These are phyloP conservation scores for Linnemannia zychae DNA, from an alignment of 192 early-diverging fungal species.

Conservation along the genomic window DNA sequence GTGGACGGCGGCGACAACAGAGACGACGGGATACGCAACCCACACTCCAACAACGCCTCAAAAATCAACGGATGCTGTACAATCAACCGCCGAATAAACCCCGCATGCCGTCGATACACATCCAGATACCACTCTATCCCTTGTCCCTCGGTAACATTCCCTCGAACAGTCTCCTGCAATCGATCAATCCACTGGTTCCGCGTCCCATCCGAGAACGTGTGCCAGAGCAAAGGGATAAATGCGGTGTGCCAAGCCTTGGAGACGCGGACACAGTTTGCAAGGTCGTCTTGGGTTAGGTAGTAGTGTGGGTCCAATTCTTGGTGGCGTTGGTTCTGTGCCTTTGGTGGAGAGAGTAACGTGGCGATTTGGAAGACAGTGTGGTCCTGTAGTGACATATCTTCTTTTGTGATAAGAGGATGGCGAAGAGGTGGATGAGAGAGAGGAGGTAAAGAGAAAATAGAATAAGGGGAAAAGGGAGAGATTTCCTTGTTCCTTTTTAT, in stretches of 20 bases:
- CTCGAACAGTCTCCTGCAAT: neutral
- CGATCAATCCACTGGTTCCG: neutral
- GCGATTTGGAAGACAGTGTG: neutral
- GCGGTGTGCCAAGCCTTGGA: neutral
- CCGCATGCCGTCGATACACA: neutral
- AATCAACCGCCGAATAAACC: neutral
- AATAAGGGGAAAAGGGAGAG: neutral
- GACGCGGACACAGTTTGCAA: neutral
- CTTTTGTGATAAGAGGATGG: neutral
- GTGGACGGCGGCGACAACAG: too few relatives aligned
- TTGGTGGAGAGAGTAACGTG: neutral
- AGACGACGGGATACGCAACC: neutral
- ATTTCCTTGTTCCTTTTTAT: too few relatives aligned
- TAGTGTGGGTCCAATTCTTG: too few relatives aligned
- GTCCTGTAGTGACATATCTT: neutral
- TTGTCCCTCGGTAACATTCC: too few relatives aligned
- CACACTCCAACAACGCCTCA: neutral
- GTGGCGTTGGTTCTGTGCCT: too few relatives aligned
- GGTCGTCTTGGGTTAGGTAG: neutral
- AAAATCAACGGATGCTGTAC: neutral
- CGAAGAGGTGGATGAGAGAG: neutral
- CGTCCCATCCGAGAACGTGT: neutral
- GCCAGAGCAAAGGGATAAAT: slow-evolving; percentile 8
- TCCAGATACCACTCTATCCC: neutral
- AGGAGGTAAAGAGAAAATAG: neutral